Base-by-base conservation (phyloP, 2,329 filamentous ascomycete species). In the Dendrostoma leiphaemia region DNA sequence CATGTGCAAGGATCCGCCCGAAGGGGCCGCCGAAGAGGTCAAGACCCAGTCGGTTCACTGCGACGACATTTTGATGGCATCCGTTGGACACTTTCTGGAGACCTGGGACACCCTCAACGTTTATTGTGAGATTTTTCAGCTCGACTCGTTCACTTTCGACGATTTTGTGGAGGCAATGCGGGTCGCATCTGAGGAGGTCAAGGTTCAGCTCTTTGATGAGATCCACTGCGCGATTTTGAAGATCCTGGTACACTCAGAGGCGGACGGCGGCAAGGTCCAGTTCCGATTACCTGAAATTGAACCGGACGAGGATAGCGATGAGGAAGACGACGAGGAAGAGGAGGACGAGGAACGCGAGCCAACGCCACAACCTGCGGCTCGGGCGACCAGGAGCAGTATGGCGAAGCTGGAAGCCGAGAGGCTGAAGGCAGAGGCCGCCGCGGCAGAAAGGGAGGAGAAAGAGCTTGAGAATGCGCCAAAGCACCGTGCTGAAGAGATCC, bases 91-190 rank as follows among this genome's bases (percentile, higher is more conserved):
- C 2, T 75, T 97, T 15, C 74, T 99, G 23, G 93, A 97, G 71
- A 90, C 90, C 0, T 99, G 94, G 94, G 91, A 97, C 63, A 97
- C 92, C 0, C 79, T 99, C 31, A 99, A 97, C 64, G 93, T 99
- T n/a, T 97, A 97, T 67, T 96, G 91, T 66, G 91, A 96, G 65
- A 88, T 97, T 17, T 96, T 96, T 66, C 84, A 90, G 65, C 79
- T 99, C 24, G 94, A 99, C 69, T 97, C 93, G 0, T 99, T 99
- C 67, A 97, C 93, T 0, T 95, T 97, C 64, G 94, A 99, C 68
- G 94, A 99, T 69, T 97, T 92, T 64, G 80, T 96, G 4, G 89
- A 97, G 67, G 88, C 92, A 0, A 85, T 99, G 78, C 81, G 86
- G 46, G 87, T 92, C 54, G 82, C 88, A 0, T 91, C 85, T 0